Conservation (phyloP, 805 yeast genomes). For the Myxozyma kluyveri region DNA sequence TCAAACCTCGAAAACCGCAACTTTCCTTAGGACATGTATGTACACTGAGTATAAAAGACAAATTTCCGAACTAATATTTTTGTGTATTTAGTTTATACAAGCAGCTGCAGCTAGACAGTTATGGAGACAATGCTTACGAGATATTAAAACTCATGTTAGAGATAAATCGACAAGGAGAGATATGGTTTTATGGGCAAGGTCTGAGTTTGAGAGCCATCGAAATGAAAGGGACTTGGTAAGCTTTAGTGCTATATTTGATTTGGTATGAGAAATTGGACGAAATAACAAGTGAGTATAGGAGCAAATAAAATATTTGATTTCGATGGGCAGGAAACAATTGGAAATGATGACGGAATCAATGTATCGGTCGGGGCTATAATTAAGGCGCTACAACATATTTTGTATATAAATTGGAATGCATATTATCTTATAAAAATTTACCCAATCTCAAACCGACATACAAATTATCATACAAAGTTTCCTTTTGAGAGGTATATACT, state of each 20-base stretch:
- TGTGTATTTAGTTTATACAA: conserved; percentile 16
- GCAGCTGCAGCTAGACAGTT: conserved; percentile 15
- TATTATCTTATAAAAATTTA: too few relatives aligned
- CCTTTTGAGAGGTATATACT: too few relatives aligned
- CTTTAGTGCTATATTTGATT: neutral
- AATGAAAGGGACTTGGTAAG: conserved; percentile 20
- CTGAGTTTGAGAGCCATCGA: conserved; percentile 14
- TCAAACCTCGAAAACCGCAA: neutral
- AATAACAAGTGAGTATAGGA: conserved; percentile 2
- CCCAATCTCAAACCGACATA: neutral
- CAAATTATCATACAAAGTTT: neutral
- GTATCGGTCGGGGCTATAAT: conserved; percentile 9
- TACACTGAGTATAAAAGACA: neutral
- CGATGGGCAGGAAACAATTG: conserved; percentile 16
- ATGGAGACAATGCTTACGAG: conserved; percentile 14
- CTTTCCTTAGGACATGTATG: conserved; percentile 19
- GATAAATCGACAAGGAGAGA: conserved; percentile 7
- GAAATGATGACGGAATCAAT: conserved; percentile 16
- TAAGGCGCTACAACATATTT: neutral
- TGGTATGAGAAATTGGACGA: too few relatives aligned
- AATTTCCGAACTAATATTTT: neutral
- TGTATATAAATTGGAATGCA: too few relatives aligned
- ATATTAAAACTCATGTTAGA: conserved; percentile 2
- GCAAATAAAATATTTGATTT: conserved; percentile 12
- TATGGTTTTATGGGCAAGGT: conserved; percentile 14